phyloP scores from a whole-genome alignment of 179 eudicot species.

The Camellia oleifera region DNA sequence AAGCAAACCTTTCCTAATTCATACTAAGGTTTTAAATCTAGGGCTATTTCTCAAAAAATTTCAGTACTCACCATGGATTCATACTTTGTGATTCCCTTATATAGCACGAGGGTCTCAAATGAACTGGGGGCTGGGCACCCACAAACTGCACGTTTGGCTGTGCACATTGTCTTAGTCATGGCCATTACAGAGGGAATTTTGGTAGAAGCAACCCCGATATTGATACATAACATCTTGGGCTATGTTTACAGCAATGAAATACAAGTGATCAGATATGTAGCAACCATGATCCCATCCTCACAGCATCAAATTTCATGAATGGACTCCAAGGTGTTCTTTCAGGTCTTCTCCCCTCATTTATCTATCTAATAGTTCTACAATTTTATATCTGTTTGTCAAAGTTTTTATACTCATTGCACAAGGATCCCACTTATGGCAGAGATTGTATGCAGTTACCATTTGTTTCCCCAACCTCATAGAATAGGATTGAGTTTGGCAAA shows the following conservation, averaged over 20 bases:
- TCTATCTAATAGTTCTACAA: too few species aligned
- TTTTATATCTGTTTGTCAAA: too few species aligned
- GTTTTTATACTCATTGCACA: too few species aligned
- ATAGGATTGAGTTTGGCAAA: too few species aligned
- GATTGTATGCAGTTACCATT: too few species aligned
- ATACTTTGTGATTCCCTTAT: not conserved
- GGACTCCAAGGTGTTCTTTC: conserved; percentile 73
- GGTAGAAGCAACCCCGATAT: conserved; percentile 38
- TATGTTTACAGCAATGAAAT: conserved; percentile 63
- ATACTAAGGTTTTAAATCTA: not conserved
- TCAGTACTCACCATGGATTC: not conserved
- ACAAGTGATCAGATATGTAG: conserved; percentile 63
- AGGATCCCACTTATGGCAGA: too few species aligned
- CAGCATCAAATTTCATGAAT: conserved; percentile 59
- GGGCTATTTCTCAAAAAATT: not conserved
- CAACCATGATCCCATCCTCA: conserved; percentile 70
- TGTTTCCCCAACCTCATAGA: too few species aligned
- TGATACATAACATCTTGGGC: conserved; percentile 65
- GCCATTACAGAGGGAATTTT: conserved; percentile 42
- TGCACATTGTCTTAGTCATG: conserved; percentile 40
- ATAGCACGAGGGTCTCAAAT: conserved; percentile 47
- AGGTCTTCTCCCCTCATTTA: conserved; percentile 32
- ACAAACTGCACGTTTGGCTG: conserved; percentile 54
- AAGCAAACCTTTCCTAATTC: not conserved
- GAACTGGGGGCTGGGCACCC: conserved; percentile 76